These are phyloP conservation scores for Solanum lycopersicoides DNA, from an alignment of 257 asterid genomes.

Conservation along the genomic window DNA sequence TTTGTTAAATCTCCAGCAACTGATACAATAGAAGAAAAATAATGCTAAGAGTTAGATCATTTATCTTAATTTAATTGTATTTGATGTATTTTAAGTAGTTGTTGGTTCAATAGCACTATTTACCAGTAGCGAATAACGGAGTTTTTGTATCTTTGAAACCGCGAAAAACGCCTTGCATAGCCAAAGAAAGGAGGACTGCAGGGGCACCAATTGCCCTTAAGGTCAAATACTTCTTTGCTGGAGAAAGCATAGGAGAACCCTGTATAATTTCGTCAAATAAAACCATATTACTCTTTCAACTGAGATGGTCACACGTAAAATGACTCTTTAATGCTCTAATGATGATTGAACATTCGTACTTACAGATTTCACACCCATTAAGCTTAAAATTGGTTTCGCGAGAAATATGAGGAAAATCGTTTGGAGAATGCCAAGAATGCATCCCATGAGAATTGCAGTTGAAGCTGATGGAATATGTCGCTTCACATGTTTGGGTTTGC, in stretches of 20 bases:
- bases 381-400: constrained; percentile 44
- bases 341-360: background rate
- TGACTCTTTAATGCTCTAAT: background rate
- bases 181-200: constrained; percentile 88
- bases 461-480: constrained; percentile 84
- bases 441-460: constrained; percentile 72
- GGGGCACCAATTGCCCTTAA: constrained; percentile 91
- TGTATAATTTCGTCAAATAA: constrained; percentile 1
- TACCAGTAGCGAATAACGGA: constrained; percentile 90
- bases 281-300: background rate
- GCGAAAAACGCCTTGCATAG: constrained; percentile 97
- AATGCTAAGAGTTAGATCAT: background rate
- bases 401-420: constrained; percentile 54
- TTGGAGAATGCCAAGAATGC: constrained; percentile 64
- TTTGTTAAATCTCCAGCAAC: constrained; percentile 72
- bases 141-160: constrained; percentile 91
- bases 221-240: constrained; percentile 63
- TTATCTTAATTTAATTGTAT: background rate
- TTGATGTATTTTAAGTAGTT: too few species aligned
- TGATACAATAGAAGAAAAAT: constrained; percentile 3
- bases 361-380: constrained; percentile 89
- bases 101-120: background rate
- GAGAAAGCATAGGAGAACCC: constrained; percentile 80
- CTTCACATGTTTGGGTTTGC: constrained; percentile 13
- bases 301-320: background rate